Evolutionary conservation across 2,329 filamentous ascomycete genomes (phyloP).

Genomic region (Biscogniauxia marginata): DNA sequence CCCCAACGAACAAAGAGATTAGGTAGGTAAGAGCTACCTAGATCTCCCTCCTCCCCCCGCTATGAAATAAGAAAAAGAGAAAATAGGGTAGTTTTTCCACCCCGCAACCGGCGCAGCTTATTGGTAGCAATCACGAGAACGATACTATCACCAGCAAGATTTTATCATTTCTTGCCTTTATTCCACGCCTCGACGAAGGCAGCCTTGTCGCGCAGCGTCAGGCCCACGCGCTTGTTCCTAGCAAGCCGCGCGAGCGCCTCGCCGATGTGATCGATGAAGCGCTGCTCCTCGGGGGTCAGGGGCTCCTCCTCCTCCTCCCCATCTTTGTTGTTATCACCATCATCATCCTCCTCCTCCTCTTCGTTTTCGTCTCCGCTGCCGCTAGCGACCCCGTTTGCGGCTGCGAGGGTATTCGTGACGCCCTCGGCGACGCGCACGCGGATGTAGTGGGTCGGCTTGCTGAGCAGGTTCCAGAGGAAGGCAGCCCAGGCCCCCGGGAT

Average conservation of each 20-base stretch:
- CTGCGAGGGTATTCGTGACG: constrained; percentile 52
- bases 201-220: constrained; percentile 80
- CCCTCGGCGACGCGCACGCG: constrained; percentile 85
- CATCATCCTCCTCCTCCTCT: constrained; percentile 28
- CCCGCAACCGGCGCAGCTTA: no score
- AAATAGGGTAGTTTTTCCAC: no score
- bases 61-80: no score
- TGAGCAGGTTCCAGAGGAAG: constrained; percentile 86
- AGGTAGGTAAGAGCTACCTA: no score
- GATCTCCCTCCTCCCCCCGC: no score
- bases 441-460: constrained; percentile 83
- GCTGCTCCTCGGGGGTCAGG: constrained; percentile 60
- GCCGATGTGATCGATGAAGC: constrained; percentile 72
- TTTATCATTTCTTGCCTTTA: constrained; percentile 39
- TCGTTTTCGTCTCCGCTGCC: constrained; percentile 21
- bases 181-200: constrained; percentile 73
- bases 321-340: constrained; percentile 23
- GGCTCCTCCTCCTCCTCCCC: no score
- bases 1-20: no score
- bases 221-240: constrained; percentile 81
- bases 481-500: constrained; percentile 69
- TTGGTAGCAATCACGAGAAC: no score
- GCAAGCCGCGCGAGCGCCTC: constrained; percentile 86
- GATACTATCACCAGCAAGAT: no score
- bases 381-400: constrained; percentile 35